Base-by-base conservation (phyloP, 108 stramenopile species). In the Nitzschia palea region DNA sequence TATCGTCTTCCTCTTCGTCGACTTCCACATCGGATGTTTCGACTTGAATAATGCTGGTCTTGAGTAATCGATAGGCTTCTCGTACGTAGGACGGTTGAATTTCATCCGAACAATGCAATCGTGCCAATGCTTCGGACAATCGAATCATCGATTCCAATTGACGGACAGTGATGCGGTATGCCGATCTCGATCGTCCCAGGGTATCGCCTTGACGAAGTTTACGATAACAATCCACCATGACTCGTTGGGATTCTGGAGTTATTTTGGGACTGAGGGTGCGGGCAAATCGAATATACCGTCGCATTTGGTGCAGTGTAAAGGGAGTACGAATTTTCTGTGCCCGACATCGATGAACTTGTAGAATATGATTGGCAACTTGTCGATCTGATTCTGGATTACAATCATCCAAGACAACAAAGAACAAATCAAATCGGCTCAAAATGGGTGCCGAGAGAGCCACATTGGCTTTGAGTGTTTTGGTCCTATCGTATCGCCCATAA, bases 401-500 rank as follows among this genome's bases (percentile, higher is more conserved):
- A 63, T 98, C 99, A 74, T 98, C 99, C 30, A 98, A 67, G 14
- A 99, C 96, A 14, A 99, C 95, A 81, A 98, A 99, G 77, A 99
- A 98, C 44, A 99, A 78, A 86, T 99, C 99, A 72, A 99, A 99
- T 43, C 99, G 88, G 69, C 89, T 91, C 72, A 99, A 86, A 77
- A 99, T 98, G 22, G 99, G 96, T 18, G 98, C 94, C 28, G 87
- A 88, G 44, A 99, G 79, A 37, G 91, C 90, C 29, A 99, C 95
- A 71, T 99, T 98, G 0, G 93, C 95, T 67, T 53, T 65, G 37
- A 98, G 82, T 17, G 98, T 97, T 80, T 98, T 98, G 65, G 93
- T 86, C 22, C 95, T 74, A 77, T 99, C 99, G 78, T 99, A 99
- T n/a, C 99, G 84, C 18, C 99, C 99, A 72, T 88, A 94, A 25